These are phyloP conservation scores for Persicaria maculosa DNA, from an alignment of 148 eudicot species.

Conservation along the genomic window DNA sequence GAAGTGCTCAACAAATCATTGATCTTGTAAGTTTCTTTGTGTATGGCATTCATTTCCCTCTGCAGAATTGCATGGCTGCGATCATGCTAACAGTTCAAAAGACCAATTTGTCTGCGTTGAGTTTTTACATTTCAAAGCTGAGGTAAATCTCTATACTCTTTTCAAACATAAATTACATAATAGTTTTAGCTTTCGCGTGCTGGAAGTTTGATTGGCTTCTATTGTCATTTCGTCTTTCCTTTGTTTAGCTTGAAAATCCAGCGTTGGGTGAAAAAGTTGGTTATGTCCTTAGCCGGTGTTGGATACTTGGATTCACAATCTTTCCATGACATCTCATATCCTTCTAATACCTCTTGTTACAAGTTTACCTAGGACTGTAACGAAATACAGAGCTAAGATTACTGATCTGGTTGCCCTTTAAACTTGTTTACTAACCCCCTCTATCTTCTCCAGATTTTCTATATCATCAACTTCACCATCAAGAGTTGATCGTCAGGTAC, in stretches of 20 bases:
- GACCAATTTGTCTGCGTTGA: constrained; percentile 57
- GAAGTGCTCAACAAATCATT: background rate
- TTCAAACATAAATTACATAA: background rate
- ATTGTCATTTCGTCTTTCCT: background rate
- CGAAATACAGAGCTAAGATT: background rate
- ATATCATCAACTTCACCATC: constrained; percentile 82
- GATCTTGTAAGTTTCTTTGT: background rate
- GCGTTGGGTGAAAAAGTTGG: background rate
- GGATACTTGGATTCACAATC: background rate
- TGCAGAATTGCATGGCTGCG: constrained; percentile 78
- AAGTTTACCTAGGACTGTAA: background rate
- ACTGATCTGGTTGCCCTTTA: background rate
- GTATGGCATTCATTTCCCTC: constrained; percentile 14
- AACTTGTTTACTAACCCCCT: background rate
- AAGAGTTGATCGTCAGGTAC: constrained; percentile 64
- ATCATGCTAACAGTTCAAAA: constrained; percentile 91
- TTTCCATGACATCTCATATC: too few relatives aligned
- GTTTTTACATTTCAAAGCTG: constrained; percentile 56
- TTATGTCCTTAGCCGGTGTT: too few relatives aligned
- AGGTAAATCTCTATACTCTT: constrained; percentile 30
- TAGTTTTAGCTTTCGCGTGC: background rate
- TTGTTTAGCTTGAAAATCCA: background rate
- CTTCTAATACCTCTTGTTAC: too few relatives aligned
- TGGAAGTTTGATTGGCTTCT: background rate
- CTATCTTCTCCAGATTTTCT: constrained; percentile 43